Conservation (phyloP, 75 land plant genomes). For the Picea glauca region DNA sequence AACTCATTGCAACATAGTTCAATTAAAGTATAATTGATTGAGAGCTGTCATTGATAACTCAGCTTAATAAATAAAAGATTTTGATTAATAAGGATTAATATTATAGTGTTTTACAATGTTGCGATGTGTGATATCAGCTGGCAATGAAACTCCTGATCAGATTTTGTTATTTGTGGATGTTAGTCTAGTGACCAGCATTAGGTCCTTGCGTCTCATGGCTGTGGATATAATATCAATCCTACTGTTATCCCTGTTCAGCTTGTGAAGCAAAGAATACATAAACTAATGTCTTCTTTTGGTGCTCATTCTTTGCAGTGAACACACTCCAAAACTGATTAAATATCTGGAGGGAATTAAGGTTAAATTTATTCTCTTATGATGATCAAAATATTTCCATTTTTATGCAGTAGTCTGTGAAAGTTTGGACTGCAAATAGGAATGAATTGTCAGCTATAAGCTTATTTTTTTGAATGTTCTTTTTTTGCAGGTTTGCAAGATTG, state of each 20-base stretch:
- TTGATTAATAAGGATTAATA: no score
- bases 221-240: background rate
- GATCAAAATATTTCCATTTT: background rate
- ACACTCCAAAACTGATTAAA: constrained; percentile 78
- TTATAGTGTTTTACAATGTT: no score
- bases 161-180: no score
- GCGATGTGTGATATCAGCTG: no score
- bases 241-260: background rate
- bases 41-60: no score
- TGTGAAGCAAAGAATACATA: background rate
- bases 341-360: constrained; percentile 71
- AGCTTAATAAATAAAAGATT: no score
- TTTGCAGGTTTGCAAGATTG: constrained; percentile 63
- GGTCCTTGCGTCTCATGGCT: constrained; percentile 1
- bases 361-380: background rate
- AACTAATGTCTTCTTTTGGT: constrained; percentile 7
- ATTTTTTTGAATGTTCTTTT: background rate
- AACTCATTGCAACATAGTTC: no score
- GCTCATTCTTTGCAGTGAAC: constrained; percentile 58
- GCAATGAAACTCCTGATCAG: no score
- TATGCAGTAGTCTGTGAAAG: background rate
- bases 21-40: no score
- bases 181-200: no score
- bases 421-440: background rate
- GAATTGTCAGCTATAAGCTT: background rate